A percentile compares a stretch with the other conserved stretches of the same genome.
Evolutionary conservation across 257 asterid genomes (phyloP).

Genomic region (Capsicum chinense): DNA sequence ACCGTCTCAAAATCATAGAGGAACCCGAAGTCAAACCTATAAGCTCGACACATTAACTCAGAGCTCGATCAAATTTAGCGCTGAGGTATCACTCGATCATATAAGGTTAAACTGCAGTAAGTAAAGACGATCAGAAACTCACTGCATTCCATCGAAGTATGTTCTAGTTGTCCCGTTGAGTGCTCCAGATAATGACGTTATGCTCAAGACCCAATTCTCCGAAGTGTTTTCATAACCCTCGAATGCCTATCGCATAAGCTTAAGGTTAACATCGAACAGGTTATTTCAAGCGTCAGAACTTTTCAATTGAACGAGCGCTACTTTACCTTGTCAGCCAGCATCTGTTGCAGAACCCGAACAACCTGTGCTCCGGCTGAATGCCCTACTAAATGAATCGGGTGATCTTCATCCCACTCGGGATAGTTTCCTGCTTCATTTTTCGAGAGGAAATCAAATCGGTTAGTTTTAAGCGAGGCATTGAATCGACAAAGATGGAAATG

Average conservation of each 20-base stretch:
- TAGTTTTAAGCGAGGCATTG: background rate
- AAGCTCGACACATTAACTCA: background rate
- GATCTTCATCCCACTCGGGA: conserved; percentile 93
- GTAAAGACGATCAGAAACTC: conserved; percentile 33
- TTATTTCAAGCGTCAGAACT: background rate
- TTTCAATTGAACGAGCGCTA: background rate
- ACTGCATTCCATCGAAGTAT: conserved; percentile 94
- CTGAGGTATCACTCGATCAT: background rate
- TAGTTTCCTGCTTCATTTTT: conserved; percentile 60
- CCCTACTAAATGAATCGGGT: conserved; percentile 90
- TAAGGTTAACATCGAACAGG: conserved; percentile 4
- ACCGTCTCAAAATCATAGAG: background rate
- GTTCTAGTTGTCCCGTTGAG: conserved; percentile 94
- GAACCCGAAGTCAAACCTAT: background rate
- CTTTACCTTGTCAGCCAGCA: conserved; percentile 88
- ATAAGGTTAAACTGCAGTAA: background rate
- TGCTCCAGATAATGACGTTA: conserved; percentile 96
- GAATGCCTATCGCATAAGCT: conserved; percentile 59
- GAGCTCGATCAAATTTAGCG: background rate
- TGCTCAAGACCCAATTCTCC: conserved; percentile 82
- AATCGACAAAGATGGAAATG: background rate
- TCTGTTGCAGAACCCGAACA: conserved; percentile 85
- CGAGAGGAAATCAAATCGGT: background rate
- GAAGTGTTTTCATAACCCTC: conserved; percentile 75
- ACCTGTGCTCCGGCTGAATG: conserved; percentile 97